Percentiles rank a stretch among this genome's conserved stretches.
Evolutionary conservation across 768 basidiomycete species (phyloP).

Genomic region (Suillus weaverae): DNA sequence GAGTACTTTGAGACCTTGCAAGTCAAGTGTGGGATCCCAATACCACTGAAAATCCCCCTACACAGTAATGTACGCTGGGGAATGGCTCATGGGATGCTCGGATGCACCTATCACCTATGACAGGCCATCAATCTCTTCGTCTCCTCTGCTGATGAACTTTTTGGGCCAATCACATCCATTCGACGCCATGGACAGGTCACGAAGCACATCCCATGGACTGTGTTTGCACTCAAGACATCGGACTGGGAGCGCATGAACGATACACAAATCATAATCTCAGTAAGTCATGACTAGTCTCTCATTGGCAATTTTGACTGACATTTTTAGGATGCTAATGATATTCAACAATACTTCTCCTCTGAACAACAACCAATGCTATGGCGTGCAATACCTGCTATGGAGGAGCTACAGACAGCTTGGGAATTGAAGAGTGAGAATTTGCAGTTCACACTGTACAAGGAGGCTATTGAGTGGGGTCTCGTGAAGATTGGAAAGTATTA

Average conservation of each 20-base stretch:
- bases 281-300: not conserved
- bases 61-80: too few species aligned
- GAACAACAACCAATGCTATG: slow-evolving; percentile 26
- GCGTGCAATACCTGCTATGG: slow-evolving; percentile 25
- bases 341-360: slow-evolving; percentile 29
- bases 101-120: too few species aligned
- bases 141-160: too few species aligned
- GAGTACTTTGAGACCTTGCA: too few species aligned
- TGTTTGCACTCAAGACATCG: slow-evolving; percentile 17
- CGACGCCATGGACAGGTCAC: not conserved
- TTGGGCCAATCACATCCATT: too few species aligned
- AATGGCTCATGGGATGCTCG: too few species aligned
- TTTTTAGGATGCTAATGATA: slow-evolving; percentile 20
- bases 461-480: not conserved
- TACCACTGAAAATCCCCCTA: too few species aligned
- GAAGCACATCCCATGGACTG: slow-evolving; percentile 18
- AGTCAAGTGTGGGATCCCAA: too few species aligned
- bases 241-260: slow-evolving; percentile 26
- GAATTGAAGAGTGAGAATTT: slow-evolving; percentile 20
- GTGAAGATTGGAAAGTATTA: not conserved
- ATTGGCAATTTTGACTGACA: not conserved
- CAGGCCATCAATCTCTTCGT: too few species aligned
- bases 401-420: slow-evolving; percentile 29
- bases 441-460: slow-evolving; percentile 1
- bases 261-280: slow-evolving; percentile 15